Conservation (phyloP, 495 filamentous ascomycete species). For the Echria macrotheca region DNA sequence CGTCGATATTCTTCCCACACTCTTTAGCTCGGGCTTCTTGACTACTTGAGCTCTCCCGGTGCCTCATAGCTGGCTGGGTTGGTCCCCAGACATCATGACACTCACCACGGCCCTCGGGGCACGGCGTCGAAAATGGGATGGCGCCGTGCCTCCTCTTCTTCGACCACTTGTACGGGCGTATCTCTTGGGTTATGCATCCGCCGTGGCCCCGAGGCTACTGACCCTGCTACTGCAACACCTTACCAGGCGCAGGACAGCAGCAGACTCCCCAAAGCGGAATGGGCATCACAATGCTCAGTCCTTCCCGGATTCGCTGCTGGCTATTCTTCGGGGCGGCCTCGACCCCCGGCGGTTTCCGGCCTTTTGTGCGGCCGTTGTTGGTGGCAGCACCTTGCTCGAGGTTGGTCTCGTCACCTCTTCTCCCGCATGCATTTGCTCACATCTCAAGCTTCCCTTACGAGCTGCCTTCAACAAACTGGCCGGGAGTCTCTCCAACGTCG, state of each 20-base stretch:
- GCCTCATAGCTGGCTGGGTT: too few species aligned
- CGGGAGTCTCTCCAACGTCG: conserved; percentile 21
- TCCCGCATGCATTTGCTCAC: too few species aligned
- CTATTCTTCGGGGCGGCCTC: conserved; percentile 42
- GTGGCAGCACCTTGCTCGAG: conserved; percentile 71
- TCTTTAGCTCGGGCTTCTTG: too few species aligned
- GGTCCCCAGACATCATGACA: too few species aligned
- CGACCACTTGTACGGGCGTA: conserved; percentile 69
- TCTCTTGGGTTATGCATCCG: conserved; percentile 66
- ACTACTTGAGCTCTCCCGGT: too few species aligned
- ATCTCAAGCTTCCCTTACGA: conserved; percentile 26
- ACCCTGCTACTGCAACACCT: conserved; percentile 47
- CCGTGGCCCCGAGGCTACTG: conserved; percentile 60
- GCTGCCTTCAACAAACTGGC: conserved; percentile 20
- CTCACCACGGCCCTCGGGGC: background rate
- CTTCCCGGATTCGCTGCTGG: conserved; percentile 36
- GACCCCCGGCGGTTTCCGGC: conserved; percentile 66
- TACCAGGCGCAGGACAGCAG: conserved; percentile 36
- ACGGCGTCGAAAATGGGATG: conserved; percentile 24
- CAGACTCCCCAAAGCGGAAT: conserved; percentile 23
- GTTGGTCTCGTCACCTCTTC: conserved; percentile 26
- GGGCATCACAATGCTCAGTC: conserved; percentile 16
- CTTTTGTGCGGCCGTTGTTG: conserved; percentile 72
- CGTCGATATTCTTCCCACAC: too few species aligned
- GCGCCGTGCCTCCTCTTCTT: conserved; percentile 36